phyloP scores from a whole-genome alignment of 495 filamentous ascomycete genomes.

The Trichoderma asperelloides region DNA sequence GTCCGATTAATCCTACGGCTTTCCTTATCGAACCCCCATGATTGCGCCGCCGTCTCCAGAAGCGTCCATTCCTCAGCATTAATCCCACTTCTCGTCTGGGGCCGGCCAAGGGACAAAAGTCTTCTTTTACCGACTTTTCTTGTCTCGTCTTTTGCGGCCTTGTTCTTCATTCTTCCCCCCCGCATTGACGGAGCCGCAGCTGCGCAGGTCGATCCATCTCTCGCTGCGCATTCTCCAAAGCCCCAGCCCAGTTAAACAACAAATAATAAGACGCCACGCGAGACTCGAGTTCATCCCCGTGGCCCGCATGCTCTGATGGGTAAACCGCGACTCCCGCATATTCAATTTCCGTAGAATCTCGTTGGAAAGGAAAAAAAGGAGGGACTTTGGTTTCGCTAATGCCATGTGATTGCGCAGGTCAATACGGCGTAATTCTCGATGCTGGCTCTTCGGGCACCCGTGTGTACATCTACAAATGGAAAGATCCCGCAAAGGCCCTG shows the following conservation, averaged over 20 bases:
- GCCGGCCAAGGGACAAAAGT: neutral
- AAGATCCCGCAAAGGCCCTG: slow-evolving; percentile 61
- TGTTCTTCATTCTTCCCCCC: neutral
- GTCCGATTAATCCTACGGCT: neutral
- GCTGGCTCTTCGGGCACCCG: slow-evolving; percentile 73
- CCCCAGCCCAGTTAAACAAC: neutral
- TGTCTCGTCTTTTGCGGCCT: neutral
- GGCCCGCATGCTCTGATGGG: slow-evolving; percentile 1
- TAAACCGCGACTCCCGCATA: neutral
- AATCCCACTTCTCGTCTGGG: neutral
- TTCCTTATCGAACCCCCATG: neutral
- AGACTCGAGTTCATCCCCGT: neutral
- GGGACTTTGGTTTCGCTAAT: neutral
- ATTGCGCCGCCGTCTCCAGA: neutral
- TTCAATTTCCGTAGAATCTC: neutral
- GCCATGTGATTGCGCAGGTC: slow-evolving; percentile 23
- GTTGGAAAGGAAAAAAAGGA: neutral
- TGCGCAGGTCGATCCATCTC: neutral
- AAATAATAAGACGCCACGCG: neutral
- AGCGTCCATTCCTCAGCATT: neutral
- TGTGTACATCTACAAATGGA: slow-evolving; percentile 87
- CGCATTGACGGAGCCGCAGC: neutral
- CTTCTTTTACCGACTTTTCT: neutral
- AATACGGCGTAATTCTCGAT: slow-evolving; percentile 55
- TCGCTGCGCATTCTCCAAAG: neutral